These are phyloP conservation scores for Mycena latifolia DNA, from an alignment of 768 basidiomycete species.

Conservation along the genomic window DNA sequence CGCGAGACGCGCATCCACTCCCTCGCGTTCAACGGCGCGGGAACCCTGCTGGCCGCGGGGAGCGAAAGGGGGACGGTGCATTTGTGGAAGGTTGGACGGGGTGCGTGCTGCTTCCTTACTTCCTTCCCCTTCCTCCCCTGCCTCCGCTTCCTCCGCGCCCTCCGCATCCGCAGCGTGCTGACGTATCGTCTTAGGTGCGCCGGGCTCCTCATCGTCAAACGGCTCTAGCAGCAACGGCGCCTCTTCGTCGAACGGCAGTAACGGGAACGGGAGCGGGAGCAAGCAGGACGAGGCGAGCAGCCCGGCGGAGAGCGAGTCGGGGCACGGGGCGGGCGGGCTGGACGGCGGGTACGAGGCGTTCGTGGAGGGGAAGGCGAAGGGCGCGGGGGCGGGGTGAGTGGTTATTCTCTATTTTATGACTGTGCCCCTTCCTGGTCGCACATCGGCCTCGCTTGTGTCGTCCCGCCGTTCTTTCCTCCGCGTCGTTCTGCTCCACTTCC, in stretches of 20 bases:
- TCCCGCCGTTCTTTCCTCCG: no score
- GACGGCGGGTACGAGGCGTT: conserved; percentile 91
- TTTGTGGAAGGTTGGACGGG: conserved; percentile 60
- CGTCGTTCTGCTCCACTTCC: no score
- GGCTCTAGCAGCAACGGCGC: conserved; percentile 9
- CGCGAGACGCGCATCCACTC: conserved; percentile 89
- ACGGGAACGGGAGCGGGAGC: conserved; percentile 1
- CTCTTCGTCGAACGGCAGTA: conserved; percentile 22
- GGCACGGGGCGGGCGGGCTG: conserved; percentile 58
- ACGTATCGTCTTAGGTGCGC: no score
- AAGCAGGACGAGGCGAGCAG: conserved; percentile 46
- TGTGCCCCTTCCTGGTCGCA: no score
- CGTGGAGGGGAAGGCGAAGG: conserved; percentile 75
- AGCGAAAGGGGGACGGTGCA: conserved; percentile 96
- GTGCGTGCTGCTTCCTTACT: not conserved
- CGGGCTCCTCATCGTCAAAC: no score
- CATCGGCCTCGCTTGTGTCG: no score
- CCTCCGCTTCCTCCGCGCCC: no score
- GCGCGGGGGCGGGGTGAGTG: conserved; percentile 61
- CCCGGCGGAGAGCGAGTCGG: conserved; percentile 57
- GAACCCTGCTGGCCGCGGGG: conserved; percentile 89
- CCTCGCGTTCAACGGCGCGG: conserved; percentile 84
- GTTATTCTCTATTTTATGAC: no score
- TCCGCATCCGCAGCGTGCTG: no score
- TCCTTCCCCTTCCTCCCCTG: no score